phyloP scores from a whole-genome alignment of 345 rosid genomes.

The Eucalyptus pauciflora region DNA sequence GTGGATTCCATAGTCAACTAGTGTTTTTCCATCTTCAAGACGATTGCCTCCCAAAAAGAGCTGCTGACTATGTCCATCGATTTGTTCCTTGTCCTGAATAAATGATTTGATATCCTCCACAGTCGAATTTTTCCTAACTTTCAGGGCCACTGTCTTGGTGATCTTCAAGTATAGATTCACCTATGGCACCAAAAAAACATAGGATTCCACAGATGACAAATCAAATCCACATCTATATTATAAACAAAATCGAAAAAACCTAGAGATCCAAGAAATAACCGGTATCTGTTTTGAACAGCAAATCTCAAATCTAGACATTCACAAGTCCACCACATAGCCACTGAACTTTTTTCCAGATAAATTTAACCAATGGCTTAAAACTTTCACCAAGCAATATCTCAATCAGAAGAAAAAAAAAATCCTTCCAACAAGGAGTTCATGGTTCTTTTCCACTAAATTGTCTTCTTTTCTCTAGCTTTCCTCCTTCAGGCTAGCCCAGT shows the following conservation, averaged over 20 bases:
- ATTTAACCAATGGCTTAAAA: no score
- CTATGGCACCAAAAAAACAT: not conserved
- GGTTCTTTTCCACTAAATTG: not conserved
- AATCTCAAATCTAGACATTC: not conserved
- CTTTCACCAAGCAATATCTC: no score
- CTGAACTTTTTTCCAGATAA: not conserved
- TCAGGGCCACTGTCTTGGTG: slow-evolving; percentile 9
- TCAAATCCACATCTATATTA: not conserved
- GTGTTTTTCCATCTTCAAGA: not conserved
- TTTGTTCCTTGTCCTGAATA: slow-evolving; percentile 8
- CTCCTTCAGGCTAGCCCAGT: not conserved
- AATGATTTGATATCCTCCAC: slow-evolving; percentile 7
- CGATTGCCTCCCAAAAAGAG: slow-evolving; percentile 4
- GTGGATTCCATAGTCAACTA: not conserved
- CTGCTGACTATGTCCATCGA: not conserved
- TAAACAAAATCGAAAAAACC: not conserved
- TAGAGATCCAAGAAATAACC: not conserved
- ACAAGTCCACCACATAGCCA: not conserved
- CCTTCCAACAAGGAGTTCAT: not conserved
- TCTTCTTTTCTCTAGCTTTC: not conserved
- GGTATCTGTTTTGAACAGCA: not conserved
- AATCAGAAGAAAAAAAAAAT: no score
- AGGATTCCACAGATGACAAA: not conserved
- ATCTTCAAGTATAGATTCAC: slow-evolving; percentile 12
- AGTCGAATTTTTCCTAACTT: slow-evolving; percentile 1